Percentiles rank a stretch among this genome's conserved stretches.
phyloP scores from a whole-genome alignment of 2,329 filamentous ascomycete genomes.

The Fusarium lateritium region DNA sequence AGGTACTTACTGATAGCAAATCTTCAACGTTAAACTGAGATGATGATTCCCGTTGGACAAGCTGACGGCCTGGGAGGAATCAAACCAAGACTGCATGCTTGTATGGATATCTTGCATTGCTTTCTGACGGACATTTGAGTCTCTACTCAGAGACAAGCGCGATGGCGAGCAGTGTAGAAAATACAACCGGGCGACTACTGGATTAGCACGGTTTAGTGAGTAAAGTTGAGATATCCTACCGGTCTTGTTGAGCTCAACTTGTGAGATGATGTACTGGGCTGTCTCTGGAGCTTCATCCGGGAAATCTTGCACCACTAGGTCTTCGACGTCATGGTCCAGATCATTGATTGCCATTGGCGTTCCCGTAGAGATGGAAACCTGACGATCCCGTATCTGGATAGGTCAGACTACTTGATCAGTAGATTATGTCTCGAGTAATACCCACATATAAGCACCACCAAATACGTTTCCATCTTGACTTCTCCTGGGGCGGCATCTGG shows the following conservation, averaged over 20 bases:
- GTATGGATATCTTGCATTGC: background rate
- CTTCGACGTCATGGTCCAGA: background rate
- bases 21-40: background rate
- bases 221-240: background rate
- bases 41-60: background rate
- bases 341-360: background rate
- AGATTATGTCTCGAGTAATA: accelerated
- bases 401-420: accelerated
- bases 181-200: background rate
- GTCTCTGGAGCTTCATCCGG: background rate
- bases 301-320: background rate
- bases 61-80: accelerated
- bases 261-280: background rate
- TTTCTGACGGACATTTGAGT: background rate
- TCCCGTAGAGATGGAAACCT: background rate
- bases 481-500: accelerated
- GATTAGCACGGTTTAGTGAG: background rate
- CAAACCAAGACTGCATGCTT: background rate
- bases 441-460: constrained; percentile 20
- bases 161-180: background rate
- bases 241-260: background rate
- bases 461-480: background rate
- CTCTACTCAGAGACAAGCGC: accelerated
- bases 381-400: background rate
- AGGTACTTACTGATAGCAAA: constrained; percentile 4